Evolutionary conservation across 1,284 basidiomycete species (phyloP), one percentile per base, ranked within the genome.

Genomic region (Irpex rosettiformis): DNA sequence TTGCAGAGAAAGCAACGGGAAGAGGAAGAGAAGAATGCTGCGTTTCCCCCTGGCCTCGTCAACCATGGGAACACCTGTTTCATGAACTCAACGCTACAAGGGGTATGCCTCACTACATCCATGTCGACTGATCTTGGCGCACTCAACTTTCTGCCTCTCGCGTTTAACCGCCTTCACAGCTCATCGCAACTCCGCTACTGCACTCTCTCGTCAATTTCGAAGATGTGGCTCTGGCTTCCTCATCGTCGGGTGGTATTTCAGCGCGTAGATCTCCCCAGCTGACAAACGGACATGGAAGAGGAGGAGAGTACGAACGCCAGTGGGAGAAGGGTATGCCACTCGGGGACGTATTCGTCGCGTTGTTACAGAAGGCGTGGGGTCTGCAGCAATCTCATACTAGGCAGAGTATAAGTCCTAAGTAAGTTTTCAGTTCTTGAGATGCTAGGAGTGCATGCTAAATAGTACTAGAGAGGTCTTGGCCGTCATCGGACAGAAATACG

Each of bases 61-160:
- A 94, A 94, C 71, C 88, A 94, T 75, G 91, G 91, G 48, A 95
- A 95, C 73, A 94, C 93, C 0, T 95, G 93, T 74, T 96, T 94
- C 74, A 90, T 96, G 84, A 96, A 95, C 73, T 93, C 91, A 18
- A 91, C 93, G 21, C 77, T 96, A 37, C 93, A 87, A 69, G 79
- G 81, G 30, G 78, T 83, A 63, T 57, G 76, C 73, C n/a, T 28
- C 42, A 16, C 22, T 45, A 16, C 53, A 47, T n/a, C 27, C 21
- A 10, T 47, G 43, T 7, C 21, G 43, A 47, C 11, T 24, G 25
- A 43, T 48, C n/a, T 53, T 54, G 7, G 27, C 42, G 52, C 22
- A 33, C 28, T 10, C 40, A 3, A 27, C 51, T 61, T 42, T 33
- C 29, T 7, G 45, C 2, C 40, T 54, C 57, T 53, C 3, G 24